phyloP scores from a whole-genome alignment of 768 basidiomycete species.

The Neoboletus magnificus region DNA sequence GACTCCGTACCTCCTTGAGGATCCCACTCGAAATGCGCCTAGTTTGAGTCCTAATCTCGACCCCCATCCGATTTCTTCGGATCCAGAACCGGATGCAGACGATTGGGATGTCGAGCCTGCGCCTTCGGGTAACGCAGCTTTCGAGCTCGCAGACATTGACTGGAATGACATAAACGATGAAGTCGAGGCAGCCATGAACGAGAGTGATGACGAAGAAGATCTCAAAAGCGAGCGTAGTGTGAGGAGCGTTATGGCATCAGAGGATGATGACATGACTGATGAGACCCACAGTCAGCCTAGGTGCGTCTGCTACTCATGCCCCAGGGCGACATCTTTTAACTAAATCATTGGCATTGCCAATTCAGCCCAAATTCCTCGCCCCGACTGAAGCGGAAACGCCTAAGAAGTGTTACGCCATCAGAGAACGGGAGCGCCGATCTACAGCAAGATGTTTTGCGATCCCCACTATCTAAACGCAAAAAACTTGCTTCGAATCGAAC shows the following conservation, averaged over 20 bases:
- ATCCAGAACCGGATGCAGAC: constrained; percentile 64
- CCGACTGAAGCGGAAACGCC: constrained; percentile 58
- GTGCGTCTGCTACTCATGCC: constrained; percentile 26
- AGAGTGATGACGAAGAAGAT: constrained; percentile 59
- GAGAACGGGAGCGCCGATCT: constrained; percentile 42
- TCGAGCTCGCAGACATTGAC: constrained; percentile 63
- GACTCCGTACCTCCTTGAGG: constrained; percentile 68
- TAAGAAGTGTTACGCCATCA: constrained; percentile 70
- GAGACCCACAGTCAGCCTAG: constrained; percentile 47
- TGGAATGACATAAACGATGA: constrained; percentile 86
- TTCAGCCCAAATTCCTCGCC: constrained; percentile 41
- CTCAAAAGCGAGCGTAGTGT: constrained; percentile 38
- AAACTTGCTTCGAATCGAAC: constrained; percentile 64
- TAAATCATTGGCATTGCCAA: constrained; percentile 12
- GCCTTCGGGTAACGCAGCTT: constrained; percentile 30
- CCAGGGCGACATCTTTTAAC: constrained; percentile 18
- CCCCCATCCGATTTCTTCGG: constrained; percentile 56
- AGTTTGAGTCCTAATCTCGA: constrained; percentile 45
- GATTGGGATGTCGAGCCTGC: constrained; percentile 57
- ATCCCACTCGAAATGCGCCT: constrained; percentile 41
- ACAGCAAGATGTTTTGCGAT: constrained; percentile 48
- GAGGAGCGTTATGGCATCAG: constrained; percentile 43
- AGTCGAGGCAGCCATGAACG: constrained; percentile 82
- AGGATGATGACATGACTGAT: constrained; percentile 49
- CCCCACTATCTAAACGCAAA: constrained; percentile 79